Conservation (phyloP, 2,329 filamentous ascomycete species). For the Penicillium sp. region DNA sequence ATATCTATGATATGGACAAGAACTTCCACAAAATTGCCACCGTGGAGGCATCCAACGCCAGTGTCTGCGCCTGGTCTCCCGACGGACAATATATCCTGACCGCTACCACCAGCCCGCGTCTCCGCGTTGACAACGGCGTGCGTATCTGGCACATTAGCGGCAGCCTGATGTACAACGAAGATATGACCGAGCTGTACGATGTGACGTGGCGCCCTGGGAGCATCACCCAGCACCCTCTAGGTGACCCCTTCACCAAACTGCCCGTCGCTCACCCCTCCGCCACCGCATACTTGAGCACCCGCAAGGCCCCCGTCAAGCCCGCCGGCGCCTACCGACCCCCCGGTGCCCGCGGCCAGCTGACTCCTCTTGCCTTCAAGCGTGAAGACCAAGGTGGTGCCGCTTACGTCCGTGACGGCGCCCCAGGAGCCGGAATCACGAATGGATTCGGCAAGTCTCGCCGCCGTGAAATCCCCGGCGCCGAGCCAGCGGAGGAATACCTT, state of each 20-base stretch:
- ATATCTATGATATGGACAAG: constrained; percentile 94
- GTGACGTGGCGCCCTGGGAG: constrained; percentile 83
- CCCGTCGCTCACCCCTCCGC: constrained; percentile 84
- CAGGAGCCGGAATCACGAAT: constrained; percentile 63
- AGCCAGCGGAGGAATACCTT: constrained; percentile 66
- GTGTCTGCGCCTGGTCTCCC: constrained; percentile 95
- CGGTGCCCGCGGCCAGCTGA: constrained; percentile 84
- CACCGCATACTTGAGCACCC: constrained; percentile 76
- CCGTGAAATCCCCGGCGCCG: constrained; percentile 85
- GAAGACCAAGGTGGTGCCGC: constrained; percentile 95
- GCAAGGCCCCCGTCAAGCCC: constrained; percentile 94
- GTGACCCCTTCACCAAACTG: constrained; percentile 73
- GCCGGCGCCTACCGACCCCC: constrained; percentile 96
- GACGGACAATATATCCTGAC: constrained; percentile 96
- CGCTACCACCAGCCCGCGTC: constrained; percentile 92
- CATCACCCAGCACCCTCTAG: constrained; percentile 62
- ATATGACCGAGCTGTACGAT: constrained; percentile 92
- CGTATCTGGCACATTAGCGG: constrained; percentile 94
- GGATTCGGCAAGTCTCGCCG: constrained; percentile 78
- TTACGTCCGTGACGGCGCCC: constrained; percentile 78
- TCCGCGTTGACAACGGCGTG: constrained; percentile 95
- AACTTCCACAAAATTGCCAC: constrained; percentile 91
- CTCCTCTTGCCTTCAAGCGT: constrained; percentile 93
- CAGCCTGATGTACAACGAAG: constrained; percentile 89
- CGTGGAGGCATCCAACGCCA: constrained; percentile 93